These are phyloP conservation scores for Aureobasidium sp. DNA, from an alignment of 2,329 filamentous ascomycete species.

Conservation along the genomic window DNA sequence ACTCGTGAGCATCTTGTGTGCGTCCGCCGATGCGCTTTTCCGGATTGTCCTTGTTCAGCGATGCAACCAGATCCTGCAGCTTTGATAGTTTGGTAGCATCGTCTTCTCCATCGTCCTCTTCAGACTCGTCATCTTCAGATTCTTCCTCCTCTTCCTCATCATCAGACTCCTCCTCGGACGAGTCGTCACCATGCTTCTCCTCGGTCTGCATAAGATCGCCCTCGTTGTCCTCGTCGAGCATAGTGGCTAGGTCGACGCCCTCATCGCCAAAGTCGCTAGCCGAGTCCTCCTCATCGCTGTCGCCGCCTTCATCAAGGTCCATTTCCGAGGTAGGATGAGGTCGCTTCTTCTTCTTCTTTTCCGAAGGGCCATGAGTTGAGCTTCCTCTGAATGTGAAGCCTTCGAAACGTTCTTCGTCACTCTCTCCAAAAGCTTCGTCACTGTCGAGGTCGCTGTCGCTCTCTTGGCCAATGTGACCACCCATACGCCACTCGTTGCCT, in stretches of 20 bases:
- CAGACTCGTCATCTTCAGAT: constrained; percentile 48
- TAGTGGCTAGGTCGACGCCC: constrained; percentile 55
- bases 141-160: constrained; percentile 30
- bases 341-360: constrained; percentile 41
- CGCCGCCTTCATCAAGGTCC: constrained; percentile 44
- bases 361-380: constrained; percentile 47
- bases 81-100: constrained; percentile 52
- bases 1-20: constrained; percentile 47
- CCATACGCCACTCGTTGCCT: constrained; percentile 78
- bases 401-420: constrained; percentile 78
- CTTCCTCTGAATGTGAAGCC: constrained; percentile 64
- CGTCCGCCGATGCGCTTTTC: constrained; percentile 16
- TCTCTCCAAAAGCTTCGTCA: constrained; percentile 80
- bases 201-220: constrained; percentile 43
- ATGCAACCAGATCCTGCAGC: constrained; percentile 63
- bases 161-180: constrained; percentile 23
- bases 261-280: constrained; percentile 57
- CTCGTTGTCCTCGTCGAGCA: constrained; percentile 46
- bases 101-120: constrained; percentile 41
- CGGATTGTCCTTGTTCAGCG: constrained; percentile 46
- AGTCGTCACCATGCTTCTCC: constrained; percentile 23
- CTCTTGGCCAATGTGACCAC: constrained; percentile 55
- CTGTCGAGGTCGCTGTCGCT: constrained; percentile 64
- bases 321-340: constrained; percentile 30
- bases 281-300: constrained; percentile 37